phyloP scores from a whole-genome alignment of 2,329 filamentous ascomycete genomes.

The Neofusicoccum kwambonambiense region DNA sequence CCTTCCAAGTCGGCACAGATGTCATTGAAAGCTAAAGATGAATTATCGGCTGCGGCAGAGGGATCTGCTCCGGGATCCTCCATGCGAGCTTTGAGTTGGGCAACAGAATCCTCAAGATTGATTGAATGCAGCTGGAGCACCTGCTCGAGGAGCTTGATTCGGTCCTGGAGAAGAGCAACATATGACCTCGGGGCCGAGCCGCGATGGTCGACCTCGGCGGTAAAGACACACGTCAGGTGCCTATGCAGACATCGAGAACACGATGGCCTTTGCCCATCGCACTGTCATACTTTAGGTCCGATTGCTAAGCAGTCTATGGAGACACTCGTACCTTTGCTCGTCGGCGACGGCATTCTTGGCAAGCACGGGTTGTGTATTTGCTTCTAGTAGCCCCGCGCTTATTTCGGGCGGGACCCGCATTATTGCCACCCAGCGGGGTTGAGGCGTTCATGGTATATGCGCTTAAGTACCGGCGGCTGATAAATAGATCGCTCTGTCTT shows the following conservation, averaged over 20 bases:
- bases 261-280: conserved; percentile 33
- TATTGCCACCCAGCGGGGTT: not conserved
- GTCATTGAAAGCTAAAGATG: conserved; percentile 20
- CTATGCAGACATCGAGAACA: conserved; percentile 35
- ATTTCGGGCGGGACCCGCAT: no score
- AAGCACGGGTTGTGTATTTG: conserved; percentile 28
- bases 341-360: conserved; percentile 39
- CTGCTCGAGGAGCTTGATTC: conserved; percentile 34
- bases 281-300: conserved; percentile 24
- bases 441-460: not conserved
- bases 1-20: conserved; percentile 30
- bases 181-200: conserved; percentile 38
- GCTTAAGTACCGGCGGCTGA: no score
- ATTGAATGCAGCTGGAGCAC: conserved; percentile 31
- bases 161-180: conserved; percentile 34
- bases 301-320: not conserved
- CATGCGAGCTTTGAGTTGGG: not conserved
- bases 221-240: conserved; percentile 31
- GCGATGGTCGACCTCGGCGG: conserved; percentile 33
- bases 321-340: conserved; percentile 33
- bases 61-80: no score
- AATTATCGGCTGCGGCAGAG: not conserved
- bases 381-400: not conserved
- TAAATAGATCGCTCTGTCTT: no score
- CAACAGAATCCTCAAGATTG: conserved; percentile 29